Percentiles rank a stretch among this genome's conserved stretches.
Conservation (phyloP, 352 stramenopile genomes). For the Pythium myriotylum region DNA sequence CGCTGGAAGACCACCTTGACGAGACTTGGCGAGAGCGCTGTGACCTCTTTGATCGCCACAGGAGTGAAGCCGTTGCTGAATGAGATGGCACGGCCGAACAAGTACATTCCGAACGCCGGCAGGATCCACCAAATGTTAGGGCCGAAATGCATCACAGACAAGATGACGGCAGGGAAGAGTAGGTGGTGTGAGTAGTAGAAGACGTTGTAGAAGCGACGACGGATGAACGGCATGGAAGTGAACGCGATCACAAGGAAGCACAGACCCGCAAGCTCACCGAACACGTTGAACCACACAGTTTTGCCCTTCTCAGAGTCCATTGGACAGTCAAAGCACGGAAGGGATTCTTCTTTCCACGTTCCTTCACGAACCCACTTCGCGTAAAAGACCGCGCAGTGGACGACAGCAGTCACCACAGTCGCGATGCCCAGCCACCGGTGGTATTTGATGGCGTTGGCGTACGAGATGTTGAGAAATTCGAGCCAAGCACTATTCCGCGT, state of each 20-base stretch:
- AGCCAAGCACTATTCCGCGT: constrained; percentile 41
- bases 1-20: constrained; percentile 40
- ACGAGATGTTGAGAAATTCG: constrained; percentile 40
- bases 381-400: constrained; percentile 27
- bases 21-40: constrained; percentile 23
- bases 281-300: constrained; percentile 40
- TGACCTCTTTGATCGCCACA: constrained; percentile 27
- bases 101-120: constrained; percentile 35
- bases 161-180: constrained; percentile 36
- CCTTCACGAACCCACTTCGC: constrained; percentile 21
- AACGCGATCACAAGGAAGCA: constrained; percentile 34
- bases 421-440: constrained; percentile 40
- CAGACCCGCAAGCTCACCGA: constrained; percentile 38
- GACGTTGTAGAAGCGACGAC: constrained; percentile 33
- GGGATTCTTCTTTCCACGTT: constrained; percentile 18
- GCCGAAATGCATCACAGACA: constrained; percentile 39
- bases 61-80: constrained; percentile 25
- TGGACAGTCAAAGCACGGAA: constrained; percentile 43
- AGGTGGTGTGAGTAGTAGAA: constrained; percentile 48
- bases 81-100: constrained; percentile 33
- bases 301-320: constrained; percentile 25
- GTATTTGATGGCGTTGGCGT: constrained; percentile 42
- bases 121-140: constrained; percentile 39
- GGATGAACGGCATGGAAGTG: constrained; percentile 36
- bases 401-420: constrained; percentile 23